These are phyloP conservation scores for Rhypophila decipiens DNA, from an alignment of 495 filamentous ascomycete species.

Conservation along the genomic window DNA sequence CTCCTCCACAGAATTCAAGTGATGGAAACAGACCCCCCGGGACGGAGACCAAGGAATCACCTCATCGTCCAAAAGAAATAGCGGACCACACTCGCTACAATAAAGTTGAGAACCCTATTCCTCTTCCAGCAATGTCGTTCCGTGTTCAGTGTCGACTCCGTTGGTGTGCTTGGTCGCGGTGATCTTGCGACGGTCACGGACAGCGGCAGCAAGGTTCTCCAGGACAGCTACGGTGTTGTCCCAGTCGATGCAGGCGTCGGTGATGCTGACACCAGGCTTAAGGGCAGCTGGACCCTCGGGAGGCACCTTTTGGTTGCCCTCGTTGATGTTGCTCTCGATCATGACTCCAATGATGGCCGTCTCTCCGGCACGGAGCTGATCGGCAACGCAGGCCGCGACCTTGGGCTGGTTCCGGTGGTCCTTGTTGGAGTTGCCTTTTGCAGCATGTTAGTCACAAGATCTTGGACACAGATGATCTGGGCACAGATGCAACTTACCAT, in stretches of 20 bases:
- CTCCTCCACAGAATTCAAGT: too few species aligned
- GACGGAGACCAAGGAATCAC: too few species aligned
- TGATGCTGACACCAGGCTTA: constrained; percentile 92
- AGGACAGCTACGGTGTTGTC: constrained; percentile 77
- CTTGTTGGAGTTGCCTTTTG: constrained; percentile 65
- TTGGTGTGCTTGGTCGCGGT: constrained; percentile 17
- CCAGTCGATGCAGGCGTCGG: constrained; percentile 97
- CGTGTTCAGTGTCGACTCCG: constrained; percentile 16
- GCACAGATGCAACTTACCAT: constrained; percentile 49
- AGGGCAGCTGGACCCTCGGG: constrained; percentile 69
- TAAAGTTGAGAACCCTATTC: neutral
- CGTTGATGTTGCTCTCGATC: constrained; percentile 97
- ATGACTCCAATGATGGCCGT: constrained; percentile 89
- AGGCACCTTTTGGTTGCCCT: constrained; percentile 92
- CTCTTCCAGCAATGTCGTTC: constrained; percentile 28
- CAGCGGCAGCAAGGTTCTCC: constrained; percentile 80
- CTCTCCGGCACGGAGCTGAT: constrained; percentile 84
- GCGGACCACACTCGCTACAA: too few species aligned
- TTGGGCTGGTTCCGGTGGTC: constrained; percentile 85
- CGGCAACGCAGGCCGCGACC: constrained; percentile 73
- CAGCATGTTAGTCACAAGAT: constrained; percentile 10
- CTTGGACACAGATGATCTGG: neutral
- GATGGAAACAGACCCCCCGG: too few species aligned
- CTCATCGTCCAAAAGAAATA: too few species aligned
- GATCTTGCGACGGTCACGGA: constrained; percentile 62